Conservation (phyloP, 495 filamentous ascomycete species). For the Niebla homalea region DNA sequence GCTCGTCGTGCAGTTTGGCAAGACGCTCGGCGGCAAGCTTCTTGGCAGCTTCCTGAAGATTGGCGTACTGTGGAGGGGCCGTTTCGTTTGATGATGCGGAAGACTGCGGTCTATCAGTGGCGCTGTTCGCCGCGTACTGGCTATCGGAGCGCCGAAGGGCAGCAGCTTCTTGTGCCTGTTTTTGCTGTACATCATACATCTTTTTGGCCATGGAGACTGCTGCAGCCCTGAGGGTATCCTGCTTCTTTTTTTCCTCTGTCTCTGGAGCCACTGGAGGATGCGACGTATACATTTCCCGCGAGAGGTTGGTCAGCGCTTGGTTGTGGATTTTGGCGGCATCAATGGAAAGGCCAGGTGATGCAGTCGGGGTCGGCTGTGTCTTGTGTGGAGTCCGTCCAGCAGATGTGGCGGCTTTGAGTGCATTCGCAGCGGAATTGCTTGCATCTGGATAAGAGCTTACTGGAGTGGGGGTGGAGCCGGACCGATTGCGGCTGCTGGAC, state of each 20-base stretch:
- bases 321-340: conserved; percentile 46
- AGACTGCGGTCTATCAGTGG: conserved; percentile 23
- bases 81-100: conserved; percentile 26
- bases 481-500: conserved; percentile 43
- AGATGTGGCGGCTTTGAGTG: conserved; percentile 51
- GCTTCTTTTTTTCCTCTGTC: conserved; percentile 55
- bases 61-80: conserved; percentile 36
- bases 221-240: conserved; percentile 62
- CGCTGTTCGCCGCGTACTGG: conserved; percentile 27
- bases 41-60: conserved; percentile 71
- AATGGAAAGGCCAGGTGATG: conserved; percentile 26
- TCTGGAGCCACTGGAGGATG: conserved; percentile 59
- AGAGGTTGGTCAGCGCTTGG: conserved; percentile 32
- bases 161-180: conserved; percentile 34
- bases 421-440: conserved; percentile 46
- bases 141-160: conserved; percentile 15
- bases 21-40: conserved; percentile 73
- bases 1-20: conserved; percentile 62
- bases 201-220: conserved; percentile 77
- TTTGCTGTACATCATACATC: conserved; percentile 60
- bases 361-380: conserved; percentile 1
- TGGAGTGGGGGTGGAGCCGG: conserved; percentile 48
- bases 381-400: conserved; percentile 31
- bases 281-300: conserved; percentile 58
- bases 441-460: conserved; percentile 42